A percentile compares a stretch with the other conserved stretches of the same genome.
These are phyloP conservation scores for Polyporus tsugae DNA, from an alignment of 1,284 basidiomycete species.

Conservation along the genomic window DNA sequence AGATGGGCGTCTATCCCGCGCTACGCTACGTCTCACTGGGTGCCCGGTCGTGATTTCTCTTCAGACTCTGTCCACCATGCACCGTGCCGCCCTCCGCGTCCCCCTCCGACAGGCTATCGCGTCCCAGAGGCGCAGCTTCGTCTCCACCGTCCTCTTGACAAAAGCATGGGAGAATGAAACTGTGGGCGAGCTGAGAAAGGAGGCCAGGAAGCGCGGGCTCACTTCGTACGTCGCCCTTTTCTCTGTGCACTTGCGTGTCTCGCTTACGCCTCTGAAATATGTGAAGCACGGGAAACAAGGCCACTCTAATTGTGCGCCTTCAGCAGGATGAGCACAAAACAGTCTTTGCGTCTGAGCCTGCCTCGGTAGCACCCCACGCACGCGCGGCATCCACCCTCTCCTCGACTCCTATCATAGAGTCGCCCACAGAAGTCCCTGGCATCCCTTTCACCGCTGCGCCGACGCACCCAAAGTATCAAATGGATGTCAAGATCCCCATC, in stretches of 20 bases:
- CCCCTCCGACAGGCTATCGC: constrained; percentile 33
- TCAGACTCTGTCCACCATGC: constrained; percentile 42
- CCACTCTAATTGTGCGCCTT: constrained; percentile 61
- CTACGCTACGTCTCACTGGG: constrained; percentile 18
- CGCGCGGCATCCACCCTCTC: constrained; percentile 46
- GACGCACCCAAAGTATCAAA: constrained; percentile 42
- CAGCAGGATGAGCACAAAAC: constrained; percentile 55
- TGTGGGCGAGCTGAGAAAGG: constrained; percentile 65
- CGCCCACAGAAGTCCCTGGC: constrained; percentile 39
- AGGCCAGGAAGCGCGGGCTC: constrained; percentile 72
- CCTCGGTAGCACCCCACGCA: constrained; percentile 33
- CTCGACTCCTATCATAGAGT: constrained; percentile 9
- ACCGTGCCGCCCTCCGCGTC: constrained; percentile 44
- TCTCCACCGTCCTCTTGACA: constrained; percentile 73
- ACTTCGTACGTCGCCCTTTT: constrained; percentile 56
- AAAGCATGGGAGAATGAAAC: constrained; percentile 72
- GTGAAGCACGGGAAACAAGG: constrained; percentile 66
- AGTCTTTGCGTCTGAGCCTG: constrained; percentile 27
- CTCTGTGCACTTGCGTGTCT: constrained; percentile 15
- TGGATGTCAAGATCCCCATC: constrained; percentile 66
- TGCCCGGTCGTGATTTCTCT: constrained; percentile 1
- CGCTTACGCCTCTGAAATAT: not conserved
- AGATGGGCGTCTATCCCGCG: constrained; percentile 19
- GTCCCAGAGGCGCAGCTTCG: constrained; percentile 49
- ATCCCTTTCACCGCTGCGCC: constrained; percentile 37